phyloP scores from a whole-genome alignment of 192 early-diverging fungal genomes.

The Podila horticola region DNA sequence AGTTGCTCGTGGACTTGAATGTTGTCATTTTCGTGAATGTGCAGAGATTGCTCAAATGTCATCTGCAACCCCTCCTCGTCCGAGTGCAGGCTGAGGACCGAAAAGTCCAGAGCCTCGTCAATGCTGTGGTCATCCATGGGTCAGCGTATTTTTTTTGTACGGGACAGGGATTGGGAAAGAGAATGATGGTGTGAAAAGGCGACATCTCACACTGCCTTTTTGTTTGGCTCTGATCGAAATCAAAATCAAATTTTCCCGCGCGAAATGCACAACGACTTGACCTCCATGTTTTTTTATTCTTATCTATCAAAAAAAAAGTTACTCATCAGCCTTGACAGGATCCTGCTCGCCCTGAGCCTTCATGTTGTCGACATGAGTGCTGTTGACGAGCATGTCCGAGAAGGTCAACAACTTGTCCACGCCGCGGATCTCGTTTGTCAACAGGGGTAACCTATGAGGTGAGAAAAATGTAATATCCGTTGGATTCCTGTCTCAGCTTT shows the following conservation, averaged over 20 bases:
- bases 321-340: slow-evolving; percentile 15
- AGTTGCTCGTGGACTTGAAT: not conserved
- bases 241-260: not conserved
- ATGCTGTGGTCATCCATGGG: slow-evolving; percentile 9
- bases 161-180: not conserved
- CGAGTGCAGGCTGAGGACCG: slow-evolving; percentile 22
- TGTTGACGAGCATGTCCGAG: slow-evolving; percentile 88
- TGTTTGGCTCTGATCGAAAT: not conserved
- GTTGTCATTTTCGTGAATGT: slow-evolving; percentile 8
- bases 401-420: slow-evolving; percentile 93
- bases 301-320: not conserved
- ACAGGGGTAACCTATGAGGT: slow-evolving; percentile 84
- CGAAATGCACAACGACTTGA: not conserved
- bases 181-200: not conserved
- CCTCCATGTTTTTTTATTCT: too few relatives aligned
- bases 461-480: not conserved
- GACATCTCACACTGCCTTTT: too few relatives aligned
- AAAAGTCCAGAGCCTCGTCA: slow-evolving; percentile 42
- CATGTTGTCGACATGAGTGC: slow-evolving; percentile 43
- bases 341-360: slow-evolving; percentile 47
- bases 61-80: slow-evolving; percentile 18
- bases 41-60: slow-evolving; percentile 17
- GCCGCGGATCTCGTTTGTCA: slow-evolving; percentile 97
- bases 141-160: not conserved
- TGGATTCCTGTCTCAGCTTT: too few relatives aligned